Percentiles rank a stretch among this genome's conserved stretches.
These are phyloP conservation scores for Eucalyptus cloeziana DNA, from an alignment of 345 rosid species.

Conservation along the genomic window DNA sequence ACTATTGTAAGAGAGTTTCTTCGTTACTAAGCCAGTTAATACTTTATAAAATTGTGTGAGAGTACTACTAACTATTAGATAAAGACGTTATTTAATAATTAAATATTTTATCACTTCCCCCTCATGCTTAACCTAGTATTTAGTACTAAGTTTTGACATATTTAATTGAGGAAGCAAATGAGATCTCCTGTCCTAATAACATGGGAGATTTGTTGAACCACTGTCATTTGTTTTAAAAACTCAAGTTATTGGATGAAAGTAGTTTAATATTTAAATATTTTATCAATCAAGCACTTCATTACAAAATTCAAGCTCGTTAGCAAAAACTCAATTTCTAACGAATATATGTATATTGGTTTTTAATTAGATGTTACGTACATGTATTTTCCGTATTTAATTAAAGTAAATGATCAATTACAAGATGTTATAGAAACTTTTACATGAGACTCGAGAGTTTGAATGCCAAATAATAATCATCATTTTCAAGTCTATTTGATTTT, in stretches of 20 bases:
- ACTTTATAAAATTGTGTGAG: fast-evolving
- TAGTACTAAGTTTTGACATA: fast-evolving
- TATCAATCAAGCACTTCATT: no score
- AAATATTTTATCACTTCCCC: no score
- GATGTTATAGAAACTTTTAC: neutral
- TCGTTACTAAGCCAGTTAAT: no score
- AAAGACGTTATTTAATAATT: no score
- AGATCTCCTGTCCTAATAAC: fast-evolving
- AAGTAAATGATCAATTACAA: neutral
- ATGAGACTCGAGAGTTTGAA: fast-evolving
- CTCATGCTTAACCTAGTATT: no score
- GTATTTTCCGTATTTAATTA: fast-evolving
- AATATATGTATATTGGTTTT: fast-evolving
- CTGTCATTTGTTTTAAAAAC: fast-evolving
- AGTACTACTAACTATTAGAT: fast-evolving
- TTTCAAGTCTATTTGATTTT: neutral
- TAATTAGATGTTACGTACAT: no score
- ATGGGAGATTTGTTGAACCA: fast-evolving
- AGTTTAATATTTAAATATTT: no score
- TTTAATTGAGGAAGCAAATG: no score
- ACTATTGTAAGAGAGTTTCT: no score
- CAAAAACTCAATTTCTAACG: fast-evolving
- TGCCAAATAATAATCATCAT: no score
- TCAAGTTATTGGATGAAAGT: no score
- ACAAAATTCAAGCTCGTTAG: no score